phyloP scores from a whole-genome alignment of 345 rosid genomes.

The Euphorbia tirucalli region DNA sequence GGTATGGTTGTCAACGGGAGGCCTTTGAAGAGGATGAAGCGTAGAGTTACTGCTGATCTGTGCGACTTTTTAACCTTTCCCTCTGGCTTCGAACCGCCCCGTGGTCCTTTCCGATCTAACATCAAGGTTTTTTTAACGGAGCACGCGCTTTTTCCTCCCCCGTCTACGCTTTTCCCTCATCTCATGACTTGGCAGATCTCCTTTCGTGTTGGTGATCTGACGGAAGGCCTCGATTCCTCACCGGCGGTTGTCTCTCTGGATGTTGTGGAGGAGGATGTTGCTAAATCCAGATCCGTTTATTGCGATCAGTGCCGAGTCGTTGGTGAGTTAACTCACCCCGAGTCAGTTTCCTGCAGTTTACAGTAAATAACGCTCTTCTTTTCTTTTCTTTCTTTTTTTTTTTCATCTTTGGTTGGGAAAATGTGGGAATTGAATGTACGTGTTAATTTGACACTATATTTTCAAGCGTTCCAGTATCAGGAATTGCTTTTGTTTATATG shows the following conservation, averaged over 20 bases:
- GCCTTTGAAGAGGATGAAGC: conserved; percentile 62
- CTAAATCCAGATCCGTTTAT: conserved; percentile 66
- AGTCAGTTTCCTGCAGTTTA: no score
- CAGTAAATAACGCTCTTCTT: no score
- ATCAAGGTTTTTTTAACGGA: conserved; percentile 39
- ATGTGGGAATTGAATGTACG: neutral
- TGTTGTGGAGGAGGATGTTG: conserved; percentile 71
- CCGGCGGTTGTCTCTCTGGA: conserved; percentile 43
- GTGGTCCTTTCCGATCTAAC: conserved; percentile 45
- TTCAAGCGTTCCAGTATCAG: neutral
- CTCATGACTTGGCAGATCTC: conserved; percentile 57
- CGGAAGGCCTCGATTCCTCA: conserved; percentile 29
- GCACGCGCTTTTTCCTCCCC: conserved; percentile 52
- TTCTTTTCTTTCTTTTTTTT: no score
- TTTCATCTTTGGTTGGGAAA: neutral
- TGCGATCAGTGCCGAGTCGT: conserved; percentile 82
- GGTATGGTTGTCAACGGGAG: conserved; percentile 54
- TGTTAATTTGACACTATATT: neutral
- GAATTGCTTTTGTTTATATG: neutral
- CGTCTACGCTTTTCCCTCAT: conserved; percentile 49
- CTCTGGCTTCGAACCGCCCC: conserved; percentile 9
- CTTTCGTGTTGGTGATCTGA: conserved; percentile 47
- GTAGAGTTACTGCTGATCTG: conserved; percentile 70
- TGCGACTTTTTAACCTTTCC: conserved; percentile 54
- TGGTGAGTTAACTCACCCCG: conserved; percentile 54